Base-by-base conservation (phyloP, 176 grass and related monocot genomes). In the Tuctoria greenei region DNA sequence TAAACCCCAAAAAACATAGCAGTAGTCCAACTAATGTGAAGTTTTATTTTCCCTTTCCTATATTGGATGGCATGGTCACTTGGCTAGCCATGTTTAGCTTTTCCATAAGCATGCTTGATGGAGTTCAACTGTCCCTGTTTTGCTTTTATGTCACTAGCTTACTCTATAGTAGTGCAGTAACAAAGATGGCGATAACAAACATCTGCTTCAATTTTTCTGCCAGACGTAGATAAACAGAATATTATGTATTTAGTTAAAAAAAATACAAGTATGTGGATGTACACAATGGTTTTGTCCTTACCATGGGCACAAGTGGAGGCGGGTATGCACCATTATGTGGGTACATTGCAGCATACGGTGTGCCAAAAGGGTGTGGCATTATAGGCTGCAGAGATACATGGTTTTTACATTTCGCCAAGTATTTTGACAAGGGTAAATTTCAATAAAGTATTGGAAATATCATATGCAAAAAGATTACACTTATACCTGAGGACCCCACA, bases 401-500 rank as follows among this genome's bases (percentile, higher is more conserved):
- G 67, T 24, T 50, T 7, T 85, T 47, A 47, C 14, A 47, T 51
- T 51, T 40, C 38, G 6, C 3, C 6, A 40, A 40, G 38, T 40
- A 40, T 6, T 40, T 40, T 40, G 38, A 1, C 4, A 40, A 40
- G 38, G 38, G 38, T 57, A 41, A 14, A 81, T 78, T 61, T 67
- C 41, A 64, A 24, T 73, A 18, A n/a, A 74, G 61, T 47, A 34
- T 44, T 18, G 23, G 54, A 65, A 82, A 75, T 10, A 60, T 31
- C 26, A 66, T 60, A 42, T 36, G 10, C 4, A 74, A 49, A 75
- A 75, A 70, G 50, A 79, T 43, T 5, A 73, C 81, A 79, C 41
- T 14, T 36, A 64, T 88, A 98, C 95, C 95, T 92, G 91, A 76
- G 95, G 87, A 51, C 84, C 82, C 95, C 95, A 98, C 86, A 98